Evolutionary conservation across 1,284 basidiomycete species (phyloP), one percentile per base, ranked within the genome.

Genomic region (Lignosus rhinocerotis): DNA sequence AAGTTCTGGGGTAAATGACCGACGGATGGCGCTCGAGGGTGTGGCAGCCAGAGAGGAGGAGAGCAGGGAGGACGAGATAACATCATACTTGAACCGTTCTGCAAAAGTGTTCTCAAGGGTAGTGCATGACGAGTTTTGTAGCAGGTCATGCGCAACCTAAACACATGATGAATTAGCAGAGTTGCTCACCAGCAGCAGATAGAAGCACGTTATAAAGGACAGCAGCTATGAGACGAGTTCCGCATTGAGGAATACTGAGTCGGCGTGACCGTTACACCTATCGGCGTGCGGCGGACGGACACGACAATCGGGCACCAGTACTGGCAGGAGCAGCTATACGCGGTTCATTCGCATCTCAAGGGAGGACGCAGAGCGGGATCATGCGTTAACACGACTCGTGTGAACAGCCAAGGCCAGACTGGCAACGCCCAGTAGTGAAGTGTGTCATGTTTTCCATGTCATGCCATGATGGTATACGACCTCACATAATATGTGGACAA

Each of bases 21-120:
- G 69, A 8, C 69, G 66, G 10, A 49, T 59, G 6, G 62, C 58
- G 45, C 53, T 59, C 6, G 65, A 62, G 11, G 68, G 70, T 33
- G 68, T 68, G 34, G 69, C 74, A 34, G 69, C 74, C 58, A 77
- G 77, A 58, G 75, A 76, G 6, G 80, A 70, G 2, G 87, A 83
- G 17, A 93, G 79, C 8, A 92, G 77, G 3, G 90, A 85, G 0
- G 90, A 92, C 3, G 90, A 91, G 58, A 93, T 92, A n/a, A 93
- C 82, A 59, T 83, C 84, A 78, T 92, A 92, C 72, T 92, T 92
- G 81, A 93, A 92, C 48, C 83, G 85, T 72, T 93, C 90, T 14
- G 85, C 82, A 65, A 92, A 89, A 42, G 71, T 67, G 49, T 64
- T 70, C 51, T 69, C 66, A 21, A 69, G 60, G 11, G 70, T 59